Evolutionary conservation across 257 asterid genomes (phyloP), one percentile per base, ranked within the genome.

Genomic region (Salvia rosmarinus): DNA sequence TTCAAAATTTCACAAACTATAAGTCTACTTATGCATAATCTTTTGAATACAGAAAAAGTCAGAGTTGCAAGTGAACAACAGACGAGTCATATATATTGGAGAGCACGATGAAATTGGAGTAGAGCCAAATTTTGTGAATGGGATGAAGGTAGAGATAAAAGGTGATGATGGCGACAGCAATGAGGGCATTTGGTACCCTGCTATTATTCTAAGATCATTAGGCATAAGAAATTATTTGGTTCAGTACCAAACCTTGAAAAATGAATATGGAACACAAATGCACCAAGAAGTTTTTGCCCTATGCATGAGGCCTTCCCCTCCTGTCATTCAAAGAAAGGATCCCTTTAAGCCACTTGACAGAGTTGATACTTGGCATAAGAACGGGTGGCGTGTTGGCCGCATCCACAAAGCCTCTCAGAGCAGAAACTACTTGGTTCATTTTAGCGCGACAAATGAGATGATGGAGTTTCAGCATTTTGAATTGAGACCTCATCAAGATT

Each of bases 381-480:
- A 78, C 11, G 87, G 95, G 23, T 85, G 95, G 91, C 76, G 89
- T 85, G 79, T 73, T 59, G 95, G 89, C 39, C 81, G 58, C 58
- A 68, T 88, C 49, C 66, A 57, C 71, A 68, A 82, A 73, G 85
- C 77, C 39, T 77, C 76, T 2, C 56, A 59, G 39, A 80, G 69
- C 78, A 37, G 75, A 68, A 73, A 71, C 9, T 85, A 88, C 78
- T 20, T 20, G 1, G 83, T 88, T 44, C 74, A 56, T 71, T 82
- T 88, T 64, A 25, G 9, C 20, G 34, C 67, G 42, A 69, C 84
- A 9, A 51, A 77, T 30, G 87, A 84, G 80, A 61, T 73, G 5
- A 47, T 80, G 79, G 83, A 84, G 51, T 79, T 82, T 72, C 79
- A 74, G 77, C 91, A 84, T 79, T 77, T 83, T 57, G 85, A 84